Conservation (phyloP, 148 eudicot species). For the Rhododendron simsii region DNA sequence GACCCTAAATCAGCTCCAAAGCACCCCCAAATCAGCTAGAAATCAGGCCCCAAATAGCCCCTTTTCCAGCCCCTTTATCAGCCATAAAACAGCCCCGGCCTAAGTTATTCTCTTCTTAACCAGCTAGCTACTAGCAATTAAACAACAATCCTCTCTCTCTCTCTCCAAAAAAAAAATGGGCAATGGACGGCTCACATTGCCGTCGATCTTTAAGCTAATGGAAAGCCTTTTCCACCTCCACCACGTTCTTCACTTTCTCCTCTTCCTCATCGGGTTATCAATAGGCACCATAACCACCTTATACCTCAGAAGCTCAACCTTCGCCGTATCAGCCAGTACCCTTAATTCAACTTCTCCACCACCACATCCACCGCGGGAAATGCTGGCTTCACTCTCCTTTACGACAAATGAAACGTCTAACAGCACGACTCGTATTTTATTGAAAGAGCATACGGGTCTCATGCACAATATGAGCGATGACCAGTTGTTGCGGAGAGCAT, state of each 20-base stretch:
- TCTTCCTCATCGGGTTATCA: conserved; percentile 48
- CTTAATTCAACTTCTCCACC: not conserved
- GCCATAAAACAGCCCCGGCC: no score
- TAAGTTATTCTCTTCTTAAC: not conserved
- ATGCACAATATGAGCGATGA: conserved; percentile 57
- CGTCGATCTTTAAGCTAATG: not conserved
- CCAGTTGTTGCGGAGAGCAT: conserved; percentile 49
- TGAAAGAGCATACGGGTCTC: conserved; percentile 1
- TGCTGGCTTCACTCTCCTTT: not conserved
- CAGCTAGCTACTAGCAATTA: not conserved
- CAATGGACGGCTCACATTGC: not conserved
- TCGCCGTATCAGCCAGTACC: conserved; percentile 6
- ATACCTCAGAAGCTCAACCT: conserved; percentile 25
- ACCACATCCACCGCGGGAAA: not conserved
- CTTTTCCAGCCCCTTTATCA: no score
- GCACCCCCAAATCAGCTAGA: no score
- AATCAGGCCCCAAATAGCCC: no score
- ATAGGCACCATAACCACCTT: conserved; percentile 40
- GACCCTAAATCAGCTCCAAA: no score
- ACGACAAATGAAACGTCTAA: not conserved
- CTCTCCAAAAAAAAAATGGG: conserved; percentile 1
- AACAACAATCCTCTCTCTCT: not conserved
- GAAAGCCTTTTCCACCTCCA: not conserved
- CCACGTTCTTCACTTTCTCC: conserved; percentile 23
- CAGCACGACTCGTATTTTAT: not conserved